Conservation (phyloP, 306 rosid genomes). For the Prunus mira region DNA sequence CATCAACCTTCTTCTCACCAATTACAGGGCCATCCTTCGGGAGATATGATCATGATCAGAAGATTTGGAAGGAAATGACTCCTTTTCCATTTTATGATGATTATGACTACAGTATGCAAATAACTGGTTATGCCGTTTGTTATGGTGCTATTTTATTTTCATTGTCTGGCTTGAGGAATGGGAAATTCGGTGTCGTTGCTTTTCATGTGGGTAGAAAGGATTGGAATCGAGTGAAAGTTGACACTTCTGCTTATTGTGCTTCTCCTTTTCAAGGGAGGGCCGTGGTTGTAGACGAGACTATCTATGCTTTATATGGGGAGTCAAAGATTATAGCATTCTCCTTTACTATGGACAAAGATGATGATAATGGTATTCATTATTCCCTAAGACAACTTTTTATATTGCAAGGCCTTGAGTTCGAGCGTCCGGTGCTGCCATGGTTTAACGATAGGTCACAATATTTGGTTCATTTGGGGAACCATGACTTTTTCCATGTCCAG, state of each 20-base stretch:
- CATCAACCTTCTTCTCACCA: too few relatives aligned
- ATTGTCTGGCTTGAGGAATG: not conserved
- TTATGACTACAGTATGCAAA: rapidly evolving
- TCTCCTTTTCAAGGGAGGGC: not conserved
- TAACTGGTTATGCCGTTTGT: not conserved
- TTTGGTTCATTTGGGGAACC: not conserved
- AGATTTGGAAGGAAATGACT: not conserved
- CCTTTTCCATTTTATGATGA: not conserved
- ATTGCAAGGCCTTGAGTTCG: not conserved
- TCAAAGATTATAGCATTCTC: not conserved
- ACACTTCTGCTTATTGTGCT: not conserved
- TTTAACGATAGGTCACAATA: not conserved
- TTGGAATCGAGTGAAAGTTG: not conserved
- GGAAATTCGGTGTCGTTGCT: not conserved
- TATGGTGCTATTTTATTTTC: not conserved
- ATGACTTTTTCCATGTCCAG: not conserved
- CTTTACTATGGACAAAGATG: not conserved
- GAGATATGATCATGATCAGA: not conserved
- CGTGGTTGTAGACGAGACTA: not conserved
- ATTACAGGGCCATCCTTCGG: not conserved
- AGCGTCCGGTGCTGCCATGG: not conserved
- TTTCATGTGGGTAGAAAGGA: not conserved
- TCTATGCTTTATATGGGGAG: not conserved
- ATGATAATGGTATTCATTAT: not conserved
- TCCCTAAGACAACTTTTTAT: not conserved